A percentile compares a stretch with the other conserved stretches of the same genome.
Evolutionary conservation across 192 early-diverging fungal genomes (phyloP).

Genomic region (Entomortierella parvispora): DNA sequence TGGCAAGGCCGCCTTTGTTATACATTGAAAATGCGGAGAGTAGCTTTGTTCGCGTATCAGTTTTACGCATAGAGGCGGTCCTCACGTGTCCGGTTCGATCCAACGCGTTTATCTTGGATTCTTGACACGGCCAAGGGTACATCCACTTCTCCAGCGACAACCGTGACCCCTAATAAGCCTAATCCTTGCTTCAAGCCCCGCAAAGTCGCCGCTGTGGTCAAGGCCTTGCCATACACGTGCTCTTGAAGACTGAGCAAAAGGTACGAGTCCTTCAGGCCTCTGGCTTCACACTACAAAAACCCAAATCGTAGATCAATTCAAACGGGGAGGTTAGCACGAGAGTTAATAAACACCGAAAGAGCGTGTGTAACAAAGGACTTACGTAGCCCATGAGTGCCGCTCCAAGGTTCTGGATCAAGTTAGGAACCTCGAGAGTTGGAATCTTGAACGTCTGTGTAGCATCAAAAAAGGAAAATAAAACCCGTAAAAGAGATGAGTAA

Average conservation of each 20-base stretch:
- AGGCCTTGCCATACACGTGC: conserved; percentile 40
- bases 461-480: neutral
- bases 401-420: conserved; percentile 47
- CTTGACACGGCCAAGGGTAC: neutral
- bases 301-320: neutral
- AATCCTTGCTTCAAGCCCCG: conserved; percentile 46
- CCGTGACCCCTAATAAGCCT: conserved; percentile 15
- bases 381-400: conserved; percentile 49
- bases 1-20: too few species aligned
- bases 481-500: neutral
- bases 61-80: conserved; percentile 42
- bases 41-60: too few species aligned
- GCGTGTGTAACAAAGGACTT: neutral
- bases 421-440: conserved; percentile 39
- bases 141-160: conserved; percentile 20
- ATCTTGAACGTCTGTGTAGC: conserved; percentile 11
- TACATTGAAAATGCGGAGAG: too few species aligned
- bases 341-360: neutral
- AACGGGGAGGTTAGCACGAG: neutral
- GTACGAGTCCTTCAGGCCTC: conserved; percentile 32
- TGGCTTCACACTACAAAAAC: conserved; percentile 28
- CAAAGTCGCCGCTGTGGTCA: conserved; percentile 41
- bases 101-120: conserved; percentile 44
- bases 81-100: conserved; percentile 37
- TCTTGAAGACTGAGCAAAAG: conserved; percentile 46